Conservation (phyloP, 371 early-diverging fungal genomes). For the Mucor plumbeus region DNA sequence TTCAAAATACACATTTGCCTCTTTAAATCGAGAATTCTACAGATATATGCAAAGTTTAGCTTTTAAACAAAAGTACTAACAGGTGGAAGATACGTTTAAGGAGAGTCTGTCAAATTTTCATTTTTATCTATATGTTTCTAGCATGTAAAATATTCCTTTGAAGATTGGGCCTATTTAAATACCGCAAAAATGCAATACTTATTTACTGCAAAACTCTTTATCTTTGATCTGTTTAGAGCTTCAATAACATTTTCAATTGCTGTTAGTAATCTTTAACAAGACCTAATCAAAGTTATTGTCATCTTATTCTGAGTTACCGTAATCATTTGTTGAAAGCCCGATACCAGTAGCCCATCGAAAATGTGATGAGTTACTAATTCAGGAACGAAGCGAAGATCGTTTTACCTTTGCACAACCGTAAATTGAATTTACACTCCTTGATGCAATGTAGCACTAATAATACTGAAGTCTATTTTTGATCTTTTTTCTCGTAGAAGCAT, state of each 20-base stretch:
- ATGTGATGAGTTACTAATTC: constrained; percentile 13
- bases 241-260: neutral
- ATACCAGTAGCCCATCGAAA: neutral
- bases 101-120: too few species aligned
- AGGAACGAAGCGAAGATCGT: constrained; percentile 14
- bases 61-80: too few species aligned
- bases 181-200: too few species aligned
- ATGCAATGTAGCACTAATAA: constrained; percentile 24
- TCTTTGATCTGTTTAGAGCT: too few species aligned
- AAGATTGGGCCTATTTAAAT: too few species aligned
- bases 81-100: too few species aligned
- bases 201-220: too few species aligned
- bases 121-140: too few species aligned
- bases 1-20: too few species aligned
- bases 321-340: neutral
- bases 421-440: constrained; percentile 12
- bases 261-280: neutral
- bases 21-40: too few species aligned
- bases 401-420: constrained; percentile 1
- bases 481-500: neutral
- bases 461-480: constrained; percentile 3
- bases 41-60: too few species aligned
- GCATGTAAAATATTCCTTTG: too few species aligned
- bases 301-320: neutral
- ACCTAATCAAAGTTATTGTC: neutral